These are phyloP conservation scores for Tetracladium marchalianum DNA, from an alignment of 495 filamentous ascomycete species.

Conservation along the genomic window DNA sequence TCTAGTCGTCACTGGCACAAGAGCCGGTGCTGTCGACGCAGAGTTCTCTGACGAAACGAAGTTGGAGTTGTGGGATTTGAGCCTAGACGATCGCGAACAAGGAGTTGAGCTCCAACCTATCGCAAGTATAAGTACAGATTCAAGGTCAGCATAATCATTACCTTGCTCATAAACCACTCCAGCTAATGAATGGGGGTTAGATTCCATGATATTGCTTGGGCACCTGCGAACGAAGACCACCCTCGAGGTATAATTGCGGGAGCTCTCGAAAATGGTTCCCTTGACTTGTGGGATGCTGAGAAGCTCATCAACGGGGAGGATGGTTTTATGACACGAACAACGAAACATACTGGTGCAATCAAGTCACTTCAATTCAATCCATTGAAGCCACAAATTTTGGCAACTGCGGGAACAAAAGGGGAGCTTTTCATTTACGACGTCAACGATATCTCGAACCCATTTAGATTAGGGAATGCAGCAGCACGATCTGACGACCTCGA, in stretches of 20 bases:
- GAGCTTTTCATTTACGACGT: conserved; percentile 95
- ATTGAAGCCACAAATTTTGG: conserved; percentile 81
- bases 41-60: conserved; percentile 97
- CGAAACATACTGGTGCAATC: conserved; percentile 86
- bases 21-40: conserved; percentile 88
- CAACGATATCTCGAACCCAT: conserved; percentile 77
- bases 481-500: conserved; percentile 90
- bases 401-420: conserved; percentile 87
- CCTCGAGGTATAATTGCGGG: conserved; percentile 85
- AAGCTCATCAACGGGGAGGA: conserved; percentile 69
- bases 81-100: conserved; percentile 60
- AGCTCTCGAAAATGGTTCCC: conserved; percentile 89
- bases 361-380: conserved; percentile 98
- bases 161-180: neutral
- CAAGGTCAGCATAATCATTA: conserved; percentile 53
- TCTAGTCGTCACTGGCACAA: conserved; percentile 87
- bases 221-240: conserved; percentile 62
- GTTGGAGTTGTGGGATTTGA: conserved; percentile 93
- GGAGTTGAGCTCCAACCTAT: conserved; percentile 77
- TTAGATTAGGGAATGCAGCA: conserved; percentile 76
- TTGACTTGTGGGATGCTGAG: conserved; percentile 91
- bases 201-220: conserved; percentile 97
- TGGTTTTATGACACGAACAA: conserved; percentile 75
- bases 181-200: conserved; percentile 33
- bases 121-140: conserved; percentile 76